Percentiles rank a stretch among this genome's conserved stretches.
Evolutionary conservation across 2,329 filamentous ascomycete genomes (phyloP).

Genomic region (Colletotrichum incanum): DNA sequence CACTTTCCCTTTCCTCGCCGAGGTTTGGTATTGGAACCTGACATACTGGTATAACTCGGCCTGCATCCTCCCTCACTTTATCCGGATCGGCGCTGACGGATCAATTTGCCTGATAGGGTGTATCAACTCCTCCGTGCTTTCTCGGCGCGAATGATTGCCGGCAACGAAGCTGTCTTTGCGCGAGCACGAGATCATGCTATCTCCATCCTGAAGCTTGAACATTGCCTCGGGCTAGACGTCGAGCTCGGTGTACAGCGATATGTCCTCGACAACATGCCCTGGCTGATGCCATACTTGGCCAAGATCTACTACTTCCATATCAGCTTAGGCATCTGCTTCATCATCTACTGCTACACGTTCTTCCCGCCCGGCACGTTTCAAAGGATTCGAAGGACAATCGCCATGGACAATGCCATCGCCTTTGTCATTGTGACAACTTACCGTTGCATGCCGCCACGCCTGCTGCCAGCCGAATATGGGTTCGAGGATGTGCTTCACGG

Average conservation of each 20-base stretch:
- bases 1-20: conserved; percentile 52
- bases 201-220: conserved; percentile 57
- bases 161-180: conserved; percentile 56
- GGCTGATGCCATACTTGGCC: conserved; percentile 58
- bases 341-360: conserved; percentile 64
- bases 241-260: conserved; percentile 58
- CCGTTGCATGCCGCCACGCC: conserved; percentile 64
- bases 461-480: conserved; percentile 63
- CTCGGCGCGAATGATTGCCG: conserved; percentile 58
- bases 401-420: conserved; percentile 63
- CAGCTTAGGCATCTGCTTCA: conserved; percentile 60
- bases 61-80: background rate
- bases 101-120: conserved; percentile 47
- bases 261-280: conserved; percentile 54
- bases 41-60: conserved; percentile 50
- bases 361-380: conserved; percentile 57
- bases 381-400: conserved; percentile 62
- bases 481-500: conserved; percentile 63
- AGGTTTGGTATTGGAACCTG: conserved; percentile 57
- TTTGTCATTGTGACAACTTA: conserved; percentile 64
- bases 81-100: background rate
- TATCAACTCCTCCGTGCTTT: conserved; percentile 62
- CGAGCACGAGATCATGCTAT: conserved; percentile 58
- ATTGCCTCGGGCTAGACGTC: conserved; percentile 55
- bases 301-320: conserved; percentile 64